Base-by-base conservation (phyloP, 495 filamentous ascomycete genomes). In the Penicillium simplicissimum region DNA sequence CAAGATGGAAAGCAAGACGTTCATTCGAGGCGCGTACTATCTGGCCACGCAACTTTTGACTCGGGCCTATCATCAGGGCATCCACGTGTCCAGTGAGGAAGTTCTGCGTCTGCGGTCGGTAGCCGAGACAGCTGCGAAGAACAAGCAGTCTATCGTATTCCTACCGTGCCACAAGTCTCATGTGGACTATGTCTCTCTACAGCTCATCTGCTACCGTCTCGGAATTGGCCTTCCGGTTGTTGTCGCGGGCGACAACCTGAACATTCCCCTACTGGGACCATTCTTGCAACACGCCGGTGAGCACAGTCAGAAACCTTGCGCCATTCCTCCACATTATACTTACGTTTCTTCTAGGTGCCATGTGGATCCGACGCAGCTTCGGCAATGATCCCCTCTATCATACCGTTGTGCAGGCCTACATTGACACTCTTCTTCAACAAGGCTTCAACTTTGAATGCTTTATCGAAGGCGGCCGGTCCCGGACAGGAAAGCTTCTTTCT, bases 371-470 rank as follows among this genome's bases (percentile, higher is more conserved):
- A 52, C 77, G 95, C 53, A 92, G 89, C 52, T 98, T 98, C 74
- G 92, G 92, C 28, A 90, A 96, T 52, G 95, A 98, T 68, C 85
- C 89, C 33, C 78, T 98, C 4, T 98, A 98, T 69, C 84, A 85
- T 8, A 95, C 93, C 0, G 83, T 96, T 8, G 95, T 98, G 11
- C 95, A 98, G 74, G 82, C 93, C 0, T 98, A 98, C 70, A 93
- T 98, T 67, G 95, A 98, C 71, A 94, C 92, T 0, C 70, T 98
- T 25, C 82, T 98, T 10, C 89, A 92, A 66, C 87, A 90, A 52
- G 95, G 95, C 1, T 96, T 87, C 76, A 97, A 98, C 71, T 87
- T 98, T 42, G 93, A 96, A 69, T 98, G 95, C 73, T 97, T 97
- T 66, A 95, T 97, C 62, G 95, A 98, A 75, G 95, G 95, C 28